Conservation (phyloP, 2,329 filamentous ascomycete genomes). For the Pseudogymnoascus sp. region DNA sequence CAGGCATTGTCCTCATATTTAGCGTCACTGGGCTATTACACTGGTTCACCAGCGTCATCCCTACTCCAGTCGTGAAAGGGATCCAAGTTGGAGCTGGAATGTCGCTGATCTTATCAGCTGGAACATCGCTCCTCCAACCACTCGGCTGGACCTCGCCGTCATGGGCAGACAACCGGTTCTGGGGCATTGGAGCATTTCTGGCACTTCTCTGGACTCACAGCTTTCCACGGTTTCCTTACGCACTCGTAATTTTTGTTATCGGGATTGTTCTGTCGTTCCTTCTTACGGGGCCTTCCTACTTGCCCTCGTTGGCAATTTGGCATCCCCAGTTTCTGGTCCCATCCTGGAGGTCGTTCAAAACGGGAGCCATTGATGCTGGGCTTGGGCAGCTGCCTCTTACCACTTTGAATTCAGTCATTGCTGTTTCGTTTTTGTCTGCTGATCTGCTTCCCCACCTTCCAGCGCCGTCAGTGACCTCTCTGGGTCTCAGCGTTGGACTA, state of each 20-base stretch:
- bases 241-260: conserved; percentile 59
- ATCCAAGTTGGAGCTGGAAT: conserved; percentile 91
- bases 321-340: conserved; percentile 44
- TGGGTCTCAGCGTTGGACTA: conserved; percentile 70
- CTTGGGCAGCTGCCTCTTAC: conserved; percentile 85
- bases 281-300: conserved; percentile 28
- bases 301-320: conserved; percentile 53
- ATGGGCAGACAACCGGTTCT: conserved; percentile 68
- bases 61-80: conserved; percentile 82
- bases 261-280: conserved; percentile 58
- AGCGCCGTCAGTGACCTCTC: conserved; percentile 61
- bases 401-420: conserved; percentile 85
- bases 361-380: conserved; percentile 44
- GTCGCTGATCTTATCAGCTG: conserved; percentile 71
- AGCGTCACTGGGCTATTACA: conserved; percentile 70
- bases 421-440: conserved; percentile 67
- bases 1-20: conserved; percentile 62
- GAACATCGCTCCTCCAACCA: conserved; percentile 55
- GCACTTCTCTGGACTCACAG: conserved; percentile 59
- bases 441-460: conserved; percentile 66
- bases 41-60: conserved; percentile 65
- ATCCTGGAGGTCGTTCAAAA: conserved; percentile 34
- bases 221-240: conserved; percentile 64
- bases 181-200: conserved; percentile 66
- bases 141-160: conserved; percentile 59